Base-by-base conservation (phyloP, 345 rosid species). In the Triadica sebifera region DNA sequence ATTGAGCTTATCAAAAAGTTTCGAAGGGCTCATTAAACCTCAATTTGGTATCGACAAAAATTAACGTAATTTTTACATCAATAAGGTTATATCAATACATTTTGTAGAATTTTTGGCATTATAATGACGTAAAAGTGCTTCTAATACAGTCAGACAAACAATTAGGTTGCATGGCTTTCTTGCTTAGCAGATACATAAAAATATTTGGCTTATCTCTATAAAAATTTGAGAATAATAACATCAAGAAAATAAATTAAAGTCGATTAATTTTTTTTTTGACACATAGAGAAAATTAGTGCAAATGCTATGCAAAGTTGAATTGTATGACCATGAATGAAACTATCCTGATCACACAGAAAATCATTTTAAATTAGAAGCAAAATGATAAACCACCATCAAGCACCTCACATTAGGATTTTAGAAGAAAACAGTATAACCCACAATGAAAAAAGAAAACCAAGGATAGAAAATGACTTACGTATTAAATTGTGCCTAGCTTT, bases 401-500 rank as follows among this genome's bases (percentile, higher is more conserved):
- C 68, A 74, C n/a, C 63, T 65, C 37, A 71, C 37, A 65, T 29
- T 8, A 25, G 50, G 46, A 49, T 58, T 25, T 61, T 34, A n/a
- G 62, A 61, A 61, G 41, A 71, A 22, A 65, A 19, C 51, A 51
- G 20, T 19, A 65, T 57, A 3, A 25, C 58, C 29, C 67, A 45
- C 24, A 43, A 6, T 24, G 16, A 17, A 17, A 38, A 45, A 41
- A 68, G 79, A 71, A 75, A 29, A 29, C 1, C 58, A 39, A 67
- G 65, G 45, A 70, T 19, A 81, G 55, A 72, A 75, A 60, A 66
- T 25, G 58, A 68, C 85, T 51, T 81, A 89, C 99, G 99, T 93
- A 81, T 91, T 91, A 80, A 95, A 95, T 79, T 91, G 90, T 63
- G 99, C 82, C 82, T 84, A 94, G 75, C 98, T 93, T 78, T 95